Evolutionary conservation across 108 stramenopile genomes (phyloP), one percentile per base, ranked within the genome.

Genomic region (Cyclotella atomus): DNA sequence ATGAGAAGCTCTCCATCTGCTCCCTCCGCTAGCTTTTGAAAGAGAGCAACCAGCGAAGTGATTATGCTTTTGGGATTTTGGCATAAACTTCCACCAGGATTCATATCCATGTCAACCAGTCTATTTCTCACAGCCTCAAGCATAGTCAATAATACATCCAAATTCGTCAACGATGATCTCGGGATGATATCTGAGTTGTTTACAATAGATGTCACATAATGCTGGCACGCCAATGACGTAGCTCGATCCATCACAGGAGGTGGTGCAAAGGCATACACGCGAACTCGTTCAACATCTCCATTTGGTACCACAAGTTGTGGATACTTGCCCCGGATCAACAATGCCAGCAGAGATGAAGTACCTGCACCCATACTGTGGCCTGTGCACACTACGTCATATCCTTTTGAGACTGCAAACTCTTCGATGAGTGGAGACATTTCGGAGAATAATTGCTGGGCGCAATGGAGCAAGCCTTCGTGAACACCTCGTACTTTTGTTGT

Each of bases 171-270:
- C 28, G 81, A 85, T 9, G 83, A 88, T 19, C 91, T 47, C 20
- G 91, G 76, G 38, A 89, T 87, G 52, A 91, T 72, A 56, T 91
- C 91, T 29, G 91, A 77, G 72, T 89, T 88, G 70, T 88, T 83
- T 44, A 89, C 80, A 44, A 91, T 61, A 1, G 88, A 85, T 2
- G 79, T 85, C 24, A 83, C 79, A 73, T 85, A 91, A 45, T 83
- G 62, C 33, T 54, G 43, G 19, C 84, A 79, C 15, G 85, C 91
- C 16, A 89, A 61, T 7, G 87, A 75, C 0, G 88, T 75, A n/a
- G 77, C 84, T 50, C 78, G 59, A 70, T 91, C 91, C 35, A 91
- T 41, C 1, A 88, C 82, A 5, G 91, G 91, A 8, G 91, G 91
- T 9, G 91, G 77, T 27, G 84, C 91, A 77, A 88, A 91, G 12